These are phyloP conservation scores for Nematocida major DNA, from an alignment of 371 early-diverging fungal species.

Conservation along the genomic window DNA sequence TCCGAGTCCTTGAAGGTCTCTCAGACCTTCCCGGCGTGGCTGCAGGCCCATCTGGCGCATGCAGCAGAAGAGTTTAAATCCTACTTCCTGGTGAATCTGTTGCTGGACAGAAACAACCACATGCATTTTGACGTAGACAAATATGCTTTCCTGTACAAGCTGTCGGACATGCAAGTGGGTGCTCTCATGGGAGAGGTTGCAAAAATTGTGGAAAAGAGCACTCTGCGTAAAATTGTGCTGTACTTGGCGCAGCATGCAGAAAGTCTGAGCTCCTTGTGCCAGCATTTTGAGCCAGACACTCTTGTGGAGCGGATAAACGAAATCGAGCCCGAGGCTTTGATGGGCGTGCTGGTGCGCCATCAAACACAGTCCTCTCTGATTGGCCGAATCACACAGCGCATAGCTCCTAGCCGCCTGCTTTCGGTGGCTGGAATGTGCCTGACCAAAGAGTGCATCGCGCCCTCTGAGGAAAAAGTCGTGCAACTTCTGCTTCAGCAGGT, in stretches of 20 bases:
- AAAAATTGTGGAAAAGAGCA: neutral
- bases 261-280: neutral
- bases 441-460: neutral
- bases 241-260: neutral
- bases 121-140: neutral
- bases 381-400: neutral
- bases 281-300: neutral
- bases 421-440: neutral
- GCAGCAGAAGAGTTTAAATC: neutral
- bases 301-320: neutral
- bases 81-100: neutral
- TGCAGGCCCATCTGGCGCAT: neutral
- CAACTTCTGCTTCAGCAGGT: neutral
- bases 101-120: neutral
- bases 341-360: neutral
- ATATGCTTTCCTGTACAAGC: neutral
- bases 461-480: neutral
- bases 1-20: neutral
- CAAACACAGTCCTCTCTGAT: neutral
- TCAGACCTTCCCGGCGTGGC: neutral
- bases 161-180: no score
- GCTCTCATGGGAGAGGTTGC: neutral
- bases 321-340: neutral
- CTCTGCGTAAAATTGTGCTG: neutral
- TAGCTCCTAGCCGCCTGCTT: neutral